phyloP scores from a whole-genome alignment of 345 rosid species.

The Streptanthus diversifolius region DNA sequence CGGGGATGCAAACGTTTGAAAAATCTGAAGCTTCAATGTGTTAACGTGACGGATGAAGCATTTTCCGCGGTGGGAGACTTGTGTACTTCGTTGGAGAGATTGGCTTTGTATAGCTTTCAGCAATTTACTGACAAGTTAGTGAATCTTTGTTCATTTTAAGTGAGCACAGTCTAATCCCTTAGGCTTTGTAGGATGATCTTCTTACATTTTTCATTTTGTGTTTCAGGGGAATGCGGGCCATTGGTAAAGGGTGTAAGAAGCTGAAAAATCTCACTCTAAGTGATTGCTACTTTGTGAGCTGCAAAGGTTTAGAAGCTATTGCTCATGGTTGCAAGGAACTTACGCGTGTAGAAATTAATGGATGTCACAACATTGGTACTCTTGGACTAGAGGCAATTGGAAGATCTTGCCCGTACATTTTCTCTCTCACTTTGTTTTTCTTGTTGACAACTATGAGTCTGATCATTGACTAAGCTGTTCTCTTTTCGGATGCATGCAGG shows the following conservation, averaged over 20 bases:
- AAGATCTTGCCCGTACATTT: slow-evolving; percentile 67
- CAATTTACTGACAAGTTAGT: slow-evolving; percentile 73
- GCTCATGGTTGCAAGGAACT: slow-evolving; percentile 76
- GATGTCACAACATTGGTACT: slow-evolving; percentile 88
- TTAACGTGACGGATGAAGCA: slow-evolving; percentile 68
- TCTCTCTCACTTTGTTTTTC: not conserved
- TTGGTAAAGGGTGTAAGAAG: slow-evolving; percentile 79
- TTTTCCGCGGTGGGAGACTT: slow-evolving; percentile 57
- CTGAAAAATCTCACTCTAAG: slow-evolving; percentile 68
- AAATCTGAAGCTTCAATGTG: slow-evolving; percentile 74
- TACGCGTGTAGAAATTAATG: slow-evolving; percentile 81
- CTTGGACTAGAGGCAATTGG: slow-evolving; percentile 77
- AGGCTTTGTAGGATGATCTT: not conserved
- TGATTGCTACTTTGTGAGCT: slow-evolving; percentile 76
- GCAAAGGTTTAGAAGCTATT: slow-evolving; percentile 74
- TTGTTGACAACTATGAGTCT: not conserved
- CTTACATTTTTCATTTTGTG: slow-evolving; percentile 23
- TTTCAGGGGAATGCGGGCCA: slow-evolving; percentile 73
- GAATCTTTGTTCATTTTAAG: not conserved
- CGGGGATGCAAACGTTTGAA: slow-evolving; percentile 66
- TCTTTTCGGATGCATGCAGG: slow-evolving; percentile 42
- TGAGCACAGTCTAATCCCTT: too few relatives aligned
- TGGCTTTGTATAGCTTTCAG: slow-evolving; percentile 77
- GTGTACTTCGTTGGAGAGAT: slow-evolving; percentile 64
- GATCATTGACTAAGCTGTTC: slow-evolving; percentile 1